Conservation (phyloP, 805 yeast genomes). For the Kazachstania martiniae region DNA sequence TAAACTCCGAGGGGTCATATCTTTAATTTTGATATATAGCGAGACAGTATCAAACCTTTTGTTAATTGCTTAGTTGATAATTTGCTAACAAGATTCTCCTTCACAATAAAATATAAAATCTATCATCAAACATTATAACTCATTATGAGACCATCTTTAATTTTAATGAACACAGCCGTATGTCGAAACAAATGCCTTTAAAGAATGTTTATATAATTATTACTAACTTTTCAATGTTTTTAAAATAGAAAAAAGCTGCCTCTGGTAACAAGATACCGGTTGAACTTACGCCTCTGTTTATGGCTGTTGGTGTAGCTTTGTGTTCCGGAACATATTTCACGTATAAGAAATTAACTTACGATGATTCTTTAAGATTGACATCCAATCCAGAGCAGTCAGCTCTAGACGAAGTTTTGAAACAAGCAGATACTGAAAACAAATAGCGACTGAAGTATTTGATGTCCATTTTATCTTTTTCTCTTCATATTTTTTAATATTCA, state of each 20-base stretch:
- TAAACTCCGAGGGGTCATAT: no score
- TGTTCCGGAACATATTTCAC: constrained; percentile 42
- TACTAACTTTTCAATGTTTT: no score
- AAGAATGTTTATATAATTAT: no score
- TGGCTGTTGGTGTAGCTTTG: constrained; percentile 45
- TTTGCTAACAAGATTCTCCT: no score
- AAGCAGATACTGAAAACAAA: constrained; percentile 3
- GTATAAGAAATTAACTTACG: constrained; percentile 40
- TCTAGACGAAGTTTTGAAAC: constrained; percentile 20
- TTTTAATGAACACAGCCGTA: constrained; percentile 6
- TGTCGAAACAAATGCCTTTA: not conserved
- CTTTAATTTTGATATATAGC: no score
- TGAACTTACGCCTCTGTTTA: constrained; percentile 47
- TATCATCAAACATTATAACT: no score
- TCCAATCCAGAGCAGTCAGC: constrained; percentile 33
- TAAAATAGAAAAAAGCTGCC: not conserved
- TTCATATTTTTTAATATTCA: not conserved
- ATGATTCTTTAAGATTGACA: constrained; percentile 38
- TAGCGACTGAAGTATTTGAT: no score
- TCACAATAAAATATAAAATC: no score
- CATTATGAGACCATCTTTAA: constrained; percentile 6
- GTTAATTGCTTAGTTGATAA: no score
- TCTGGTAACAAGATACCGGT: constrained; percentile 28
- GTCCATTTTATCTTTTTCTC: no score
- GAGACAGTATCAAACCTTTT: no score